These are phyloP conservation scores for Fusarium sp. DNA, from an alignment of 2,329 filamentous ascomycete species.

Conservation along the genomic window DNA sequence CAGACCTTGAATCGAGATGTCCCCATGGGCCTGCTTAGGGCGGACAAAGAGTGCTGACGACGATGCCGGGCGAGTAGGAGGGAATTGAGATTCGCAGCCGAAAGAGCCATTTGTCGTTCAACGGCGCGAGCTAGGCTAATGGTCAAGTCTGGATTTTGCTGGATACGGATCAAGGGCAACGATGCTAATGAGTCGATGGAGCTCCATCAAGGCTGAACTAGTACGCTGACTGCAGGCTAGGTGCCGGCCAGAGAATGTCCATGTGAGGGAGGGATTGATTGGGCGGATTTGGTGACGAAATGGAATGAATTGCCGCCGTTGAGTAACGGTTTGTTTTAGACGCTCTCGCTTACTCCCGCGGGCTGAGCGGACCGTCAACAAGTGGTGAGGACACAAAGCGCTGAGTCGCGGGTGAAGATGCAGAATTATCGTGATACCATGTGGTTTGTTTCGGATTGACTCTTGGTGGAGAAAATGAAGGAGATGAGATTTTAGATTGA, in stretches of 20 bases:
- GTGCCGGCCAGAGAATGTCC: not conserved
- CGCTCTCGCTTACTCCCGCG: conserved; percentile 28
- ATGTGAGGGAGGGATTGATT: conserved; percentile 4
- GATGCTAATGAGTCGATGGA: conserved; percentile 28
- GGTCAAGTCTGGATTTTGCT: conserved; percentile 38
- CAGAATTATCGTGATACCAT: conserved; percentile 19
- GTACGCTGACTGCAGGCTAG: not conserved
- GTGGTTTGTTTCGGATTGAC: conserved; percentile 26
- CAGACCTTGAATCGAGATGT: conserved; percentile 2
- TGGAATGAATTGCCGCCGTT: conserved; percentile 14
- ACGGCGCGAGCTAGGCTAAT: conserved; percentile 1
- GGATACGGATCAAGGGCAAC: conserved; percentile 38
- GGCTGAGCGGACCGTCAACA: conserved; percentile 14
- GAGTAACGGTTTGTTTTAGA: conserved; percentile 15
- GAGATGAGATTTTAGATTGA: conserved; percentile 14
- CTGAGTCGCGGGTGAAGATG: conserved; percentile 10
- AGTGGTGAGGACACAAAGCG: not conserved
- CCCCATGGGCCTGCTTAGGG: conserved; percentile 9
- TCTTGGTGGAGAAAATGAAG: conserved; percentile 29
- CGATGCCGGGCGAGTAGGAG: not conserved
- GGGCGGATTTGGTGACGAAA: conserved; percentile 6
- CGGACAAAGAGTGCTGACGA: conserved; percentile 3
- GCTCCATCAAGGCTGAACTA: conserved; percentile 23
- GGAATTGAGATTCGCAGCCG: conserved; percentile 31
- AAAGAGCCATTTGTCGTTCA: conserved; percentile 23